These are phyloP conservation scores for Lichtheimia hyalospora DNA, from an alignment of 371 early-diverging fungal species.

Conservation along the genomic window DNA sequence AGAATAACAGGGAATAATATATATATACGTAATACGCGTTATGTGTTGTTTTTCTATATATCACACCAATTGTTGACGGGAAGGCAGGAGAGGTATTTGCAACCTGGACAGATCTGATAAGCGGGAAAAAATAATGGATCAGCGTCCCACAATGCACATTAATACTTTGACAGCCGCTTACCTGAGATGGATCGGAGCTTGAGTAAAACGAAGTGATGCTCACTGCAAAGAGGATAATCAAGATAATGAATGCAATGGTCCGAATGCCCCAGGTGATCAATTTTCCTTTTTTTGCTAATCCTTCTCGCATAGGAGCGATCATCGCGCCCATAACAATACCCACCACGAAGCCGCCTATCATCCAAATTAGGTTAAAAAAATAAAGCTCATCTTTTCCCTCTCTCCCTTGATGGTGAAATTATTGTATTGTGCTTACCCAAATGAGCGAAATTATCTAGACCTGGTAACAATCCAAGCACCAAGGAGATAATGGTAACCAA, in stretches of 20 bases:
- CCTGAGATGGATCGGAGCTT: slow-evolving; percentile 30
- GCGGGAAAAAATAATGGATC: slow-evolving; percentile 2
- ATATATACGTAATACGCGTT: no score
- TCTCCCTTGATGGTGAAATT: slow-evolving; percentile 4
- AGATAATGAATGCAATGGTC: slow-evolving; percentile 31
- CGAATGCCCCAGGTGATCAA: slow-evolving; percentile 40
- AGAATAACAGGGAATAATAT: no score
- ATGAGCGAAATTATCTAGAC: slow-evolving; percentile 79
- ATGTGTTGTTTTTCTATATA: not conserved
- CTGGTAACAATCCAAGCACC: slow-evolving; percentile 71
- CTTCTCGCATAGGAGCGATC: slow-evolving; percentile 41
- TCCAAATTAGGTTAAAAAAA: not conserved
- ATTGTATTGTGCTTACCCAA: slow-evolving; percentile 30
- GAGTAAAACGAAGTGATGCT: slow-evolving; percentile 48
- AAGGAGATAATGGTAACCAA: slow-evolving; percentile 64
- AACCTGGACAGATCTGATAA: slow-evolving; percentile 31
- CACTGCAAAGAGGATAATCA: slow-evolving; percentile 40
- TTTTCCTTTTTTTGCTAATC: slow-evolving; percentile 32
- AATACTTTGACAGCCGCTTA: slow-evolving; percentile 1
- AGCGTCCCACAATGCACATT: not conserved
- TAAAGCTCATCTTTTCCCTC: slow-evolving; percentile 19
- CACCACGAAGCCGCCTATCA: slow-evolving; percentile 59
- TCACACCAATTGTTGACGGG: slow-evolving; percentile 39
- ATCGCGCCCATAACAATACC: slow-evolving; percentile 50
- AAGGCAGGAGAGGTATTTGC: slow-evolving; percentile 32